Evolutionary conservation across 148 eudicot genomes (phyloP).

Genomic region (Drosera capensis): DNA sequence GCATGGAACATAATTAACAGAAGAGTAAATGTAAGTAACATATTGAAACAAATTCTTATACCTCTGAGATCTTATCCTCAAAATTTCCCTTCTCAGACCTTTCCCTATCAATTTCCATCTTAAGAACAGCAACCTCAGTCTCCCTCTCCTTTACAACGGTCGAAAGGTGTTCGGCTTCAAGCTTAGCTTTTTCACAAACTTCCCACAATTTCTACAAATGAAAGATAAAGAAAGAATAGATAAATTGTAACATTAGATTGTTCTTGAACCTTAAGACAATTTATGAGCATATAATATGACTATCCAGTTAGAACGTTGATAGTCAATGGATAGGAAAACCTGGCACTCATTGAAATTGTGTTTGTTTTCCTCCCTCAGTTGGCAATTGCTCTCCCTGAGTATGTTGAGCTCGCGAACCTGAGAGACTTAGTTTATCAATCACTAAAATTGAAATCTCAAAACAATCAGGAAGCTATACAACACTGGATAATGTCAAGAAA

Average conservation of each 20-base stretch:
- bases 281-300: background rate
- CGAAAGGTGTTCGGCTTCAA: constrained; percentile 42
- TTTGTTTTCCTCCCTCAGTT: constrained; percentile 84
- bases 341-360: constrained; percentile 90
- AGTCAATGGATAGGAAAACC: constrained; percentile 14
- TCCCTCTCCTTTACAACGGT: constrained; percentile 40
- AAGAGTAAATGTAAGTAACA: background rate
- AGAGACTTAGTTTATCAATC: background rate
- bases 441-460: background rate
- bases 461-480: background rate
- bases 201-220: constrained; percentile 50
- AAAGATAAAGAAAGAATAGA: constrained; percentile 1
- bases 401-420: constrained; percentile 66
- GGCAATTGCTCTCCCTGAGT: constrained; percentile 86
- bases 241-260: background rate
- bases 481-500: too few relatives aligned
- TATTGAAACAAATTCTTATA: constrained; percentile 6
- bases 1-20: background rate
- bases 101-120: constrained; percentile 37
- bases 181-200: constrained; percentile 27
- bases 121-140: constrained; percentile 32
- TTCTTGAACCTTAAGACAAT: background rate
- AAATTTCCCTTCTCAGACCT: constrained; percentile 38
- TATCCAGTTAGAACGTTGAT: background rate
- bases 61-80: constrained; percentile 44